Conservation (phyloP, 2,329 filamentous ascomycete species). For the Sarocladiaceae sp. region DNA sequence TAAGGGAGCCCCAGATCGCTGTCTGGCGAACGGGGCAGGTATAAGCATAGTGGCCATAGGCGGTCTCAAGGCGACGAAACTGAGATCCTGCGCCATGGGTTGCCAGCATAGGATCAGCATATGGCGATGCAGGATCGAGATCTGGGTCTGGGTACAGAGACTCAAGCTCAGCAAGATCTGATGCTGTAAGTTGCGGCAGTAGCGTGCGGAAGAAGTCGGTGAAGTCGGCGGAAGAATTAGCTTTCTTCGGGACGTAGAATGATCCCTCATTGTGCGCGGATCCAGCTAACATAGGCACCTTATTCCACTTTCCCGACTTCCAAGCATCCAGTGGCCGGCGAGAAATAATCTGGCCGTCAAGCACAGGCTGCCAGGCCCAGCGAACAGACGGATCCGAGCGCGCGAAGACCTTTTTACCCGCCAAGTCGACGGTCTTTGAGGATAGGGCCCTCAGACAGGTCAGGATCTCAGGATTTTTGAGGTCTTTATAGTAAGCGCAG, state of each 20-base stretch:
- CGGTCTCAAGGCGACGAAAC: slow-evolving; percentile 38
- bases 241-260: slow-evolving; percentile 20
- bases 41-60: slow-evolving; percentile 41
- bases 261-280: slow-evolving; percentile 26
- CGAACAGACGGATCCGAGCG: slow-evolving; percentile 24
- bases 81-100: slow-evolving; percentile 37
- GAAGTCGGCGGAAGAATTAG: slow-evolving; percentile 19
- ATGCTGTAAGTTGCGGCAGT: slow-evolving; percentile 28
- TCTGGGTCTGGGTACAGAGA: slow-evolving; percentile 31
- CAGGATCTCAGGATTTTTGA: slow-evolving; percentile 21
- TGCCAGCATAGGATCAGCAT: slow-evolving; percentile 18
- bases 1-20: slow-evolving; percentile 27
- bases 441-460: slow-evolving; percentile 20
- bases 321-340: slow-evolving; percentile 24
- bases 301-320: slow-evolving; percentile 27
- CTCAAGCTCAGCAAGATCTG: slow-evolving; percentile 22
- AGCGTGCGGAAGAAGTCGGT: slow-evolving; percentile 22
- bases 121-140: slow-evolving; percentile 27
- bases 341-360: slow-evolving; percentile 25
- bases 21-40: slow-evolving; percentile 41
- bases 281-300: slow-evolving; percentile 25
- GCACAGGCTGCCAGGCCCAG: slow-evolving; percentile 28
- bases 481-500: slow-evolving; percentile 19
- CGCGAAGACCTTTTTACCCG: slow-evolving; percentile 23
- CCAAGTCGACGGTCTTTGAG: slow-evolving; percentile 19